Conservation (phyloP, 257 asterid genomes). For the Capsicum chinense region DNA sequence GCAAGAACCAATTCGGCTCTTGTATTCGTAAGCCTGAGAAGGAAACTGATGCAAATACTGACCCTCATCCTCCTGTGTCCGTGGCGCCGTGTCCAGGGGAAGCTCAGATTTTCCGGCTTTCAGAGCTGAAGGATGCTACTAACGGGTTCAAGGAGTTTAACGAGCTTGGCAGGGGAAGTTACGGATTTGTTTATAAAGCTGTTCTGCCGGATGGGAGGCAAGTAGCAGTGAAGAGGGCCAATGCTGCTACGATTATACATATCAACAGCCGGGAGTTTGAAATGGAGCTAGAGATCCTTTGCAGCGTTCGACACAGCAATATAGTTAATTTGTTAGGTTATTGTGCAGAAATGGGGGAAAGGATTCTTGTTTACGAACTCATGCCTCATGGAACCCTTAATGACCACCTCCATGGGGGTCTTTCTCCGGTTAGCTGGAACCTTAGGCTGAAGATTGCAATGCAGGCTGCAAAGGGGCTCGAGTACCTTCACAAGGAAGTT, state of each 20-base stretch:
- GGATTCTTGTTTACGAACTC: constrained; percentile 81
- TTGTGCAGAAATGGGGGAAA: constrained; percentile 96
- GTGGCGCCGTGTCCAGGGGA: constrained; percentile 67
- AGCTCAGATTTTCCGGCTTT: constrained; percentile 88
- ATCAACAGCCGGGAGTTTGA: constrained; percentile 83
- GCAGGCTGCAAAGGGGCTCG: constrained; percentile 90
- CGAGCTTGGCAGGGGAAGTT: constrained; percentile 93
- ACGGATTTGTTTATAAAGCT: constrained; percentile 91
- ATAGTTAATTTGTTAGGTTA: constrained; percentile 89
- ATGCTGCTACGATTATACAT: constrained; percentile 95
- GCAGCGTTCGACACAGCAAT: constrained; percentile 71
- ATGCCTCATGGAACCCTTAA: constrained; percentile 95
- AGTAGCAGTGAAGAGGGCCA: constrained; percentile 92
- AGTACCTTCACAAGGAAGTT: constrained; percentile 73
- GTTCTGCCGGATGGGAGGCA: constrained; percentile 82
- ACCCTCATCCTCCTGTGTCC: constrained; percentile 49
- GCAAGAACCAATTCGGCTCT: constrained; percentile 35
- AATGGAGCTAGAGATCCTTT: constrained; percentile 79
- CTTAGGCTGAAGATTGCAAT: constrained; percentile 71
- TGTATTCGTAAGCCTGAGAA: constrained; percentile 46
- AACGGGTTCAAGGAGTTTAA: constrained; percentile 96
- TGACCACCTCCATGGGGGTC: constrained; percentile 94
- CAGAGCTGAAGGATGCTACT: constrained; percentile 88
- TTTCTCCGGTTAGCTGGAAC: constrained; percentile 71
- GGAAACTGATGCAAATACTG: constrained; percentile 44